Evolutionary conservation across 139 green algal species (phyloP).

Genomic region (Raphidocelis subcapitata): DNA sequence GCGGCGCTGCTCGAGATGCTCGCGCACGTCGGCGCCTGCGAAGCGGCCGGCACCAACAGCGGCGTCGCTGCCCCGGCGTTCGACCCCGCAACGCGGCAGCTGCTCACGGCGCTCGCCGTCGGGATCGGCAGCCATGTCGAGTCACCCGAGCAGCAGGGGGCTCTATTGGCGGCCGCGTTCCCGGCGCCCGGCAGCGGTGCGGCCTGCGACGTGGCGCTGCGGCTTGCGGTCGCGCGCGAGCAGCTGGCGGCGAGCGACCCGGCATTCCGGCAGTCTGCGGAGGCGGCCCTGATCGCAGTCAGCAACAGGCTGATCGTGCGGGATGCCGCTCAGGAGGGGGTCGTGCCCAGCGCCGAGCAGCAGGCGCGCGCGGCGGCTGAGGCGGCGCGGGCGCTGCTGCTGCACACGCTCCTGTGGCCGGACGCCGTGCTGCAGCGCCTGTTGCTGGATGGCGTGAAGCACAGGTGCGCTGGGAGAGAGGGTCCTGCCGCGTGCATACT

Average conservation of each 20-base stretch:
- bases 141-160: constrained; percentile 9
- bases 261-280: constrained; percentile 3
- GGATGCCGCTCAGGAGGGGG: not conserved
- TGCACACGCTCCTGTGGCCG: constrained; percentile 15
- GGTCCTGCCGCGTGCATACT: no score
- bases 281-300: constrained; percentile 1
- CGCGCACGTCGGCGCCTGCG: no score
- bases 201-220: not conserved
- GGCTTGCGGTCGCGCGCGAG: not conserved
- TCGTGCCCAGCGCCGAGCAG: constrained; percentile 11
- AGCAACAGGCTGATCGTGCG: constrained; percentile 9
- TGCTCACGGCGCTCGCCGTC: constrained; percentile 9
- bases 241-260: constrained; percentile 2
- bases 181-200: not conserved
- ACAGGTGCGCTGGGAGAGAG: constrained; percentile 2
- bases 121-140: not conserved
- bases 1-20: no score
- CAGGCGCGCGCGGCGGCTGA: constrained; percentile 10
- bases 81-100: not conserved
- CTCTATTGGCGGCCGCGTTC: not conserved
- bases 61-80: no score
- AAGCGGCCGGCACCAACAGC: no score
- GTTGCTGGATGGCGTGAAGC: constrained; percentile 16
- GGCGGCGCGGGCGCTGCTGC: constrained; percentile 7
- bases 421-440: constrained; percentile 10